phyloP scores from a whole-genome alignment of 345 rosid genomes.

The Rhizophora apiculata region DNA sequence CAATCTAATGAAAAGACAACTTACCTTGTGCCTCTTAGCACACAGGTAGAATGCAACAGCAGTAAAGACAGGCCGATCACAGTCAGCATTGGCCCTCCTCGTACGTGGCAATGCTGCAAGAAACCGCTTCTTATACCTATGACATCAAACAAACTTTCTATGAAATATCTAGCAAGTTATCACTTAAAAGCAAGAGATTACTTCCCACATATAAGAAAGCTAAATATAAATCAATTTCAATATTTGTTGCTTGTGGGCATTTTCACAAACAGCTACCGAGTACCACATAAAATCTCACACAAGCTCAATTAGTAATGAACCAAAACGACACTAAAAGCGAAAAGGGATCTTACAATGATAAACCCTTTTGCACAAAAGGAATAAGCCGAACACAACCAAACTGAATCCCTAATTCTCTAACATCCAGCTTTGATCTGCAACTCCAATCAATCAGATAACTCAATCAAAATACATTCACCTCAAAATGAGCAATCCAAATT shows the following conservation, averaged over 20 bases:
- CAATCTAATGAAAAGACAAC: neutral
- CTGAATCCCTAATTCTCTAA: conserved; percentile 75
- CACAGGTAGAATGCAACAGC: conserved; percentile 89
- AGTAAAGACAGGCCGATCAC: conserved; percentile 74
- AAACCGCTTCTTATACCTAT: conserved; percentile 80
- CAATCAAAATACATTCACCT: neutral
- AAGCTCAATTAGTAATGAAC: neutral
- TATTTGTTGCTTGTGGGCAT: conserved; percentile 24
- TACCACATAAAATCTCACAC: neutral
- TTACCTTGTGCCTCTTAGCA: conserved; percentile 73
- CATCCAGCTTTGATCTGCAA: conserved; percentile 60
- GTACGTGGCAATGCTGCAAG: conserved; percentile 67
- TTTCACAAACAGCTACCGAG: conserved; percentile 39
- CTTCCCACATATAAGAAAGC: too few relatives aligned
- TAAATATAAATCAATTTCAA: neutral
- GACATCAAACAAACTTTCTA: neutral
- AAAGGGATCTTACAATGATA: conserved; percentile 56
- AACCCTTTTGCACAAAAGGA: conserved; percentile 62
- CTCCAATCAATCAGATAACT: neutral
- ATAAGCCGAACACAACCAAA: conserved; percentile 90
- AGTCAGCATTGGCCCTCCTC: conserved; percentile 67
- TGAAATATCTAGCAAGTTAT: neutral
- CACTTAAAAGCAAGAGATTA: too few relatives aligned
- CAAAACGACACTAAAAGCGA: neutral
- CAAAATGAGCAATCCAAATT: neutral